A percentile compares a stretch with the other conserved stretches of the same genome.
These are phyloP conservation scores for Sarocladium kiliense DNA, from an alignment of 2,329 filamentous ascomycete genomes.

Conservation along the genomic window DNA sequence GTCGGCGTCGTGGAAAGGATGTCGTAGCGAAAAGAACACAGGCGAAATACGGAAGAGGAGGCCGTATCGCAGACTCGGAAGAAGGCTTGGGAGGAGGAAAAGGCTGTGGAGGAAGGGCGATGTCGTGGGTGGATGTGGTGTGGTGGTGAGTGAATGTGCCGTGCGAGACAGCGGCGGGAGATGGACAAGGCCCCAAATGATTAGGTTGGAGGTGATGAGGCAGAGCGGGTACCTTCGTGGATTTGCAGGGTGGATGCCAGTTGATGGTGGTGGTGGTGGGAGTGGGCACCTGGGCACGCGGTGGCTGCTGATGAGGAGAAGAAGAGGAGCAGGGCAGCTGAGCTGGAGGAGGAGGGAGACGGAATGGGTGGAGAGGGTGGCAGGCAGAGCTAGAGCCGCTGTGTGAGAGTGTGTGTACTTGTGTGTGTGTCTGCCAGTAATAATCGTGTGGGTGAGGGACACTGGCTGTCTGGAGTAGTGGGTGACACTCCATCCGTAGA, in stretches of 20 bases:
- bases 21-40: background rate
- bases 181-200: slow-evolving; percentile 5
- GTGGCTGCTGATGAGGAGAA: background rate
- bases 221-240: slow-evolving; percentile 8
- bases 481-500: too few relatives aligned
- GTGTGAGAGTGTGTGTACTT: too few relatives aligned
- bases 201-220: slow-evolving; percentile 6
- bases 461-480: too few relatives aligned
- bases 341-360: background rate
- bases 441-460: too few relatives aligned
- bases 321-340: background rate
- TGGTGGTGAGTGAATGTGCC: slow-evolving; percentile 4
- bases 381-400: background rate
- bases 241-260: background rate
- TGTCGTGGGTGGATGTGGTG: slow-evolving; percentile 6
- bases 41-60: background rate
- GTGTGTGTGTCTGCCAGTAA: too few relatives aligned
- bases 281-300: background rate
- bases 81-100: background rate
- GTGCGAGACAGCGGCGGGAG: slow-evolving; percentile 6
- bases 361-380: background rate
- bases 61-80: background rate
- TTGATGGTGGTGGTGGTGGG: background rate
- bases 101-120: background rate
- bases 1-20: background rate